Conservation (phyloP, 2,329 filamentous ascomycete species). For the Penicillium sp. region DNA sequence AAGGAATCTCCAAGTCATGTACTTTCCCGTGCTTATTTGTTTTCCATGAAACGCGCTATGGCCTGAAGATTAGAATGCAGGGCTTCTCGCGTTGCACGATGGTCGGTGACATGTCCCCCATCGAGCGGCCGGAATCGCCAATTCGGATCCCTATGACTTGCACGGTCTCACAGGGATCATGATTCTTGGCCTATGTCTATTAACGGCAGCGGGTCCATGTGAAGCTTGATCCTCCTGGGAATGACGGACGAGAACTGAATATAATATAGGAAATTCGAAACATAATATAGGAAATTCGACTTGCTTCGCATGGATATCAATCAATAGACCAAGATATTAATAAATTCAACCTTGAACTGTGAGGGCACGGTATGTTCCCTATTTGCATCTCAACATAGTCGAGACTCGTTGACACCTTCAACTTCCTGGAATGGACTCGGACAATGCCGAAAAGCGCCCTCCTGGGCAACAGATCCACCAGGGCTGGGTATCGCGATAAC, state of each 20-base stretch:
- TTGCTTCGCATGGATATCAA: background rate
- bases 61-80: background rate
- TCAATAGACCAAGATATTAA: background rate
- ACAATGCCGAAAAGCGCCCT: background rate
- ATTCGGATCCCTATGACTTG: background rate
- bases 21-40: background rate
- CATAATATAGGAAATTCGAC: background rate
- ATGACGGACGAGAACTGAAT: background rate
- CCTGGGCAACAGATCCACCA: background rate
- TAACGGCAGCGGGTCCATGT: background rate
- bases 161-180: slow-evolving; percentile 3
- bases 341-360: background rate
- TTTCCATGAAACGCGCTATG: background rate
- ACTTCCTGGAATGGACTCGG: background rate
- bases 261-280: background rate
- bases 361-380: background rate
- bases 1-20: background rate
- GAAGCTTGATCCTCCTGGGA: background rate
- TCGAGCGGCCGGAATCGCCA: slow-evolving; percentile 4
- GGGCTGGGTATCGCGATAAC: background rate
- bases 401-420: background rate
- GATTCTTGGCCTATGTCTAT: background rate
- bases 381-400: background rate
- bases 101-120: background rate
- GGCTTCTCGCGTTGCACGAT: background rate